Evolutionary conservation across 176 grass and related monocot genomes (phyloP).

Genomic region (Aegilops tauschii): DNA sequence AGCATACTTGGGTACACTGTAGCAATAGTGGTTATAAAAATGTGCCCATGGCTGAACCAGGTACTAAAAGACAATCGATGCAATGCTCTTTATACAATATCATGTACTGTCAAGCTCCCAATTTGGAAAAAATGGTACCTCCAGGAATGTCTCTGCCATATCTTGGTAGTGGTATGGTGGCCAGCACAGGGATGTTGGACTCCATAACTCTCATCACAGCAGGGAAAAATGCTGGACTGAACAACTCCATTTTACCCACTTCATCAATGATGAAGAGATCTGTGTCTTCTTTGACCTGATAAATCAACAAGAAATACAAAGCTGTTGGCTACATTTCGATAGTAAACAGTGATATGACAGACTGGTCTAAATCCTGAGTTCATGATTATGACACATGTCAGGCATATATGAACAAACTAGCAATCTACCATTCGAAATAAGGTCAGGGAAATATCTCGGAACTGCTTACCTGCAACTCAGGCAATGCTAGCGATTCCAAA

Average conservation of each 20-base stretch:
- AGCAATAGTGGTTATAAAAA: not conserved
- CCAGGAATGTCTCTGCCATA: conserved; percentile 81
- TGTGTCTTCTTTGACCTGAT: conserved; percentile 69
- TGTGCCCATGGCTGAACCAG: not conserved
- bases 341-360: not conserved
- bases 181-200: conserved; percentile 68
- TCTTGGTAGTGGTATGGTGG: conserved; percentile 70
- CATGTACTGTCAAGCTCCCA: not conserved
- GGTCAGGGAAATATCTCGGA: conserved; percentile 8
- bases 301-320: conserved; percentile 32
- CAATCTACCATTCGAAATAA: not conserved
- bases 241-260: conserved; percentile 97
- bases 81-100: conserved; percentile 1
- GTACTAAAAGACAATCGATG: not conserved
- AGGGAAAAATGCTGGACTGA: conserved; percentile 81
- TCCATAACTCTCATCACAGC: conserved; percentile 84
- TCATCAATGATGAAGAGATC: conserved; percentile 96
- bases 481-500: conserved; percentile 82
- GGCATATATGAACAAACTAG: not conserved
- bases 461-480: conserved; percentile 68
- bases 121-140: conserved; percentile 42
- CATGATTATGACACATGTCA: not conserved
- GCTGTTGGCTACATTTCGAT: not conserved
- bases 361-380: not conserved
- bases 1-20: not conserved